A percentile compares a stretch with the other conserved stretches of the same genome.
Conservation (phyloP, 1,284 basidiomycete genomes). For the Thelephora terrestris region DNA sequence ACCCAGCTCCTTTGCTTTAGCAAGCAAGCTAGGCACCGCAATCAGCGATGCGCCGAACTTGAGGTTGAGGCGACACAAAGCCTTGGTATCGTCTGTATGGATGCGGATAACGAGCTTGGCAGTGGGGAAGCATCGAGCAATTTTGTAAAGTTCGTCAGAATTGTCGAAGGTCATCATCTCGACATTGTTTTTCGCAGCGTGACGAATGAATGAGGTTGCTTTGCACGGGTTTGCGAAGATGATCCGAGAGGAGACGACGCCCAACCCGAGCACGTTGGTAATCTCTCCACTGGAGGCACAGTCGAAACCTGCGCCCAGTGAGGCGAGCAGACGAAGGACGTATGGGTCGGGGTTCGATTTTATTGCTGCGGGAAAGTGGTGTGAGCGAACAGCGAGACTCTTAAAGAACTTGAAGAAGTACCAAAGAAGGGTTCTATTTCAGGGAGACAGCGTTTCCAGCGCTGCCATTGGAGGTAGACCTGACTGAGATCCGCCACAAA, state of each 20-base stretch:
- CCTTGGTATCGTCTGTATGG: slow-evolving; percentile 94
- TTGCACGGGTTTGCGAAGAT: slow-evolving; percentile 99
- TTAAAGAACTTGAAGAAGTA: slow-evolving; percentile 26
- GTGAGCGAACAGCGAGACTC: slow-evolving; percentile 12
- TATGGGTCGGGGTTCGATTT: slow-evolving; percentile 98
- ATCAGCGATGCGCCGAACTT: slow-evolving; percentile 95
- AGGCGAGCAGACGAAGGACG: slow-evolving; percentile 83
- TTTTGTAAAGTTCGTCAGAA: slow-evolving; percentile 94
- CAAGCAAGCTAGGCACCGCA: slow-evolving; percentile 72
- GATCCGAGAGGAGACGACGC: slow-evolving; percentile 70
- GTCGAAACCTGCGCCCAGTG: slow-evolving; percentile 90
- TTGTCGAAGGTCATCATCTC: slow-evolving; percentile 99
- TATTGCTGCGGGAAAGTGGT: slow-evolving; percentile 46
- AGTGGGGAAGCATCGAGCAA: slow-evolving; percentile 71
- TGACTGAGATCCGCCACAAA: slow-evolving; percentile 91
- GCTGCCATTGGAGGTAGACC: slow-evolving; percentile 79
- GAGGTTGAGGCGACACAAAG: slow-evolving; percentile 85
- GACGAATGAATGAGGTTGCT: slow-evolving; percentile 86
- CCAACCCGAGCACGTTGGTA: slow-evolving; percentile 67
- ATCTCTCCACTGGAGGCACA: slow-evolving; percentile 99
- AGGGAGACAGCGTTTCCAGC: slow-evolving; percentile 77
- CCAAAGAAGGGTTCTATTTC: slow-evolving; percentile 91
- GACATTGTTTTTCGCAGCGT: slow-evolving; percentile 71
- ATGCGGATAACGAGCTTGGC: slow-evolving; percentile 93
- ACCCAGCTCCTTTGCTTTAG: slow-evolving; percentile 70